These are phyloP conservation scores for Plasmodium gonderi DNA, from an alignment of 169 alveolate genomes.

Conservation along the genomic window DNA sequence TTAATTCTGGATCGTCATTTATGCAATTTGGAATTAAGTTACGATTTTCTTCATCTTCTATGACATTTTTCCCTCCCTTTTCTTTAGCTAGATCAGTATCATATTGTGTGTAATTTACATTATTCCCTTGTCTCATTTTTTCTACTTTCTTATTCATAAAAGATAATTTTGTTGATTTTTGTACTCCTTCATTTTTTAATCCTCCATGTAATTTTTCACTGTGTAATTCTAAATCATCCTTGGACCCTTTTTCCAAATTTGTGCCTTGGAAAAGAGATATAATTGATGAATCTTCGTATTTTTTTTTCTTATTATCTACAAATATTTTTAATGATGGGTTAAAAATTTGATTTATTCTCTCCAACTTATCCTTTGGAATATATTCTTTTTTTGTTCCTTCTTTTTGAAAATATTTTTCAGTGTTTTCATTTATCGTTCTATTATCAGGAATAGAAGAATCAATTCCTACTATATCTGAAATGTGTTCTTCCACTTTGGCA, in stretches of 20 bases:
- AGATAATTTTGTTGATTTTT: not conserved
- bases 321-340: conserved; percentile 38
- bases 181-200: not conserved
- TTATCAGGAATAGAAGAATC: conserved; percentile 19
- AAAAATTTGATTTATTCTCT: conserved; percentile 34
- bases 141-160: not conserved
- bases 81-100: not conserved
- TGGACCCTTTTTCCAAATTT: not conserved
- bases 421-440: conserved; percentile 22
- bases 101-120: not conserved
- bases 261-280: not conserved
- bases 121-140: not conserved
- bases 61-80: no score
- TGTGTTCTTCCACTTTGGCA: conserved; percentile 22
- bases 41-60: no score
- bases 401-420: not conserved
- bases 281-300: not conserved
- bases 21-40: no score
- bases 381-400: not conserved
- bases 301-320: conserved; percentile 6
- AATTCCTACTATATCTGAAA: conserved; percentile 62
- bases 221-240: not conserved
- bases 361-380: conserved; percentile 12
- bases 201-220: not conserved
- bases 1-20: no score